Percentiles rank a stretch among this genome's conserved stretches.
Conservation (phyloP, 305 asterid species). For the Solanum aculeatissimum region DNA sequence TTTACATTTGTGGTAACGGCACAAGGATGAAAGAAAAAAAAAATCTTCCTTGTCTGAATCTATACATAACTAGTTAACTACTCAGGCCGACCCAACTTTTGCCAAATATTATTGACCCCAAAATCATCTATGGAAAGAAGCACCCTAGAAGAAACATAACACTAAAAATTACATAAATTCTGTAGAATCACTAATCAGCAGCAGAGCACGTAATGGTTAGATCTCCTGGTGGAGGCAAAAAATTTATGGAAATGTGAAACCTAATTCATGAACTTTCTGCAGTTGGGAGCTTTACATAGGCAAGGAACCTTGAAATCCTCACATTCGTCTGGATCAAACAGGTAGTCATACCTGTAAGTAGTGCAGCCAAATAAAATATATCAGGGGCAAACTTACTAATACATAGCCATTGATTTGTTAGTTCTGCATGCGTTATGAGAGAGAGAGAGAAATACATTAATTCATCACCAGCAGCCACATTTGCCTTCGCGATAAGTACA, state of each 20-base stretch:
- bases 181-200: constrained; percentile 12
- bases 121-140: not conserved
- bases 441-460: constrained; percentile 45
- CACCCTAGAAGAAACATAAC: not conserved
- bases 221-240: constrained; percentile 17
- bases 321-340: constrained; percentile 86
- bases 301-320: constrained; percentile 83
- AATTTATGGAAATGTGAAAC: not conserved
- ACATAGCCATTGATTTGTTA: not conserved
- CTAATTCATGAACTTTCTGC: constrained; percentile 85
- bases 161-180: constrained; percentile 11
- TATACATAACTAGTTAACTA: not conserved
- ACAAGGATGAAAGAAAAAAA: not conserved
- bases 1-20: not conserved
- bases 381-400: not conserved
- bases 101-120: not conserved
- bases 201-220: constrained; percentile 16
- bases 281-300: constrained; percentile 56
- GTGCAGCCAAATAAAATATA: not conserved
- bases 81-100: not conserved
- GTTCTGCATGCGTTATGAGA: not conserved
- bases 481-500: constrained; percentile 80
- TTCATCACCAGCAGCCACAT: constrained; percentile 87
- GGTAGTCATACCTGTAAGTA: constrained; percentile 77
- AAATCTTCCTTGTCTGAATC: not conserved